Percentiles rank a stretch among this genome's conserved stretches.
Conservation (phyloP, 2,329 filamentous ascomycete species). For the Achaetomium macrosporum region DNA sequence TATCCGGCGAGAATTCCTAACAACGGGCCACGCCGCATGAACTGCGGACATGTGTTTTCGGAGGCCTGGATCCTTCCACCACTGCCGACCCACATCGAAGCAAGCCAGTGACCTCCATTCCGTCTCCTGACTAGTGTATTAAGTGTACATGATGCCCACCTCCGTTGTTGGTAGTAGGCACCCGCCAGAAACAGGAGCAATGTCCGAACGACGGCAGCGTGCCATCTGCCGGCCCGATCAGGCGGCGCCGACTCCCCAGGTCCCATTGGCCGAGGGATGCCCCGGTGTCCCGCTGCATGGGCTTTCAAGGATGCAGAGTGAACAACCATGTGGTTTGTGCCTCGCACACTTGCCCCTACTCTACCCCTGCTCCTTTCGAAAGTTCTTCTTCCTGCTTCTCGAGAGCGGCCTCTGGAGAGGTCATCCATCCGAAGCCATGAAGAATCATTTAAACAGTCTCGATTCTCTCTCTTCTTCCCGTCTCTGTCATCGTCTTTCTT, state of each 20-base stretch:
- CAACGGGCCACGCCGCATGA: conserved; percentile 10
- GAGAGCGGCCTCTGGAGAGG: no score
- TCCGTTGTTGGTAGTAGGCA: background rate
- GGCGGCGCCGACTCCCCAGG: conserved; percentile 1
- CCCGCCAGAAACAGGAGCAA: background rate
- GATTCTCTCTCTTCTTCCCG: background rate
- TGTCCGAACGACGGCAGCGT: background rate
- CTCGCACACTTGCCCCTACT: background rate
- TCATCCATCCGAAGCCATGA: background rate
- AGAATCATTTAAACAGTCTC: conserved; percentile 1
- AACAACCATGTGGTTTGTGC: conserved; percentile 1
- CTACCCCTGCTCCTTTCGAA: background rate
- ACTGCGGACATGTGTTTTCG: background rate
- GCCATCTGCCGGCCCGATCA: conserved; percentile 4
- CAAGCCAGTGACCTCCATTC: background rate
- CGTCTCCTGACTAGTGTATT: conserved; percentile 3
- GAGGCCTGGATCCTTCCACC: background rate
- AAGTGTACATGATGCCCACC: background rate
- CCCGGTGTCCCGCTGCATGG: background rate
- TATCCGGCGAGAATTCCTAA: background rate
- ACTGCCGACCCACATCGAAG: background rate
- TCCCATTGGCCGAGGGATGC: conserved; percentile 2
- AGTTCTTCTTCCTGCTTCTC: background rate
- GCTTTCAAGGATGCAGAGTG: background rate
- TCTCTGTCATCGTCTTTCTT: background rate